A percentile compares a stretch with the other conserved stretches of the same genome.
Evolutionary conservation across 2,329 filamentous ascomycete genomes (phyloP).

Genomic region (Xylariomycetidae sp.): DNA sequence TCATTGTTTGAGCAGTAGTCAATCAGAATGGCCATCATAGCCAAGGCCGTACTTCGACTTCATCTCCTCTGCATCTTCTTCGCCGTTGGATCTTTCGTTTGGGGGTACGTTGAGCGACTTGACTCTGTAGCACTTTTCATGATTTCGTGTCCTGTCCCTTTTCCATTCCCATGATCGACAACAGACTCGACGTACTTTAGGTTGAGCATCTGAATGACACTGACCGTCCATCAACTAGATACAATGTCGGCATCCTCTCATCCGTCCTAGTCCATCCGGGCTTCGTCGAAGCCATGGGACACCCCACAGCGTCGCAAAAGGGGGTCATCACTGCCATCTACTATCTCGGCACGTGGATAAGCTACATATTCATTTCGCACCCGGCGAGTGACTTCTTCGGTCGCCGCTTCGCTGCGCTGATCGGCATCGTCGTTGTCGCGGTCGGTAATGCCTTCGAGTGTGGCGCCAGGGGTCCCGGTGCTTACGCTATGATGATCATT

Average conservation of each 20-base stretch:
- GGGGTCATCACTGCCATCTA: conserved; percentile 54
- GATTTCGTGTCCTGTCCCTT: too few relatives aligned
- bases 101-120: conserved; percentile 44
- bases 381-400: conserved; percentile 46
- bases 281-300: conserved; percentile 42
- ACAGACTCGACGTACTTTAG: too few relatives aligned
- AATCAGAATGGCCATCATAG: conserved; percentile 15
- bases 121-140: too few relatives aligned
- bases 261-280: conserved; percentile 53
- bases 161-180: too few relatives aligned
- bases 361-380: conserved; percentile 51
- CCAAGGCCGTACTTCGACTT: conserved; percentile 36
- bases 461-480: conserved; percentile 33
- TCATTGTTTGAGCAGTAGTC: neutral
- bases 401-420: conserved; percentile 45
- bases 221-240: too few relatives aligned
- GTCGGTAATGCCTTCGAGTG: conserved; percentile 47
- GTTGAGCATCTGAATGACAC: too few relatives aligned
- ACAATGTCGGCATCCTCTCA: conserved; percentile 54
- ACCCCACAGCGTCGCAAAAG: conserved; percentile 39
- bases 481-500: conserved; percentile 43
- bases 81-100: conserved; percentile 51
- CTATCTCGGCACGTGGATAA: conserved; percentile 52
- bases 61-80: conserved; percentile 47
- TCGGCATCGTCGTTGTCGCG: conserved; percentile 41